Evolutionary conservation across 768 basidiomycete species (phyloP).

Genomic region (Lentinula boryana): DNA sequence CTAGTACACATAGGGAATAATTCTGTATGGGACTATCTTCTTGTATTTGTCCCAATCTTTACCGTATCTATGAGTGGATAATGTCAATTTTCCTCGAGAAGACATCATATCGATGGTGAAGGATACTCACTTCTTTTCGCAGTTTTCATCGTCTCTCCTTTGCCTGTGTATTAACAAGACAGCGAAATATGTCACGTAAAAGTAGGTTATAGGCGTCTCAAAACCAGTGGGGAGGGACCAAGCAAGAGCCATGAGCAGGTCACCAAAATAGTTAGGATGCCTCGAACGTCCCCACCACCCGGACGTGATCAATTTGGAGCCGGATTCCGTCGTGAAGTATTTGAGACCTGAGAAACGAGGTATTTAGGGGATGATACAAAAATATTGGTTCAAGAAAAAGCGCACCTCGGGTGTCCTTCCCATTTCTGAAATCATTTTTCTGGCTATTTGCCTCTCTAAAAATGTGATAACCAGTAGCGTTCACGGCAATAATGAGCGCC

Average conservation of each 20-base stretch:
- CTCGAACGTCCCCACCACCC: conserved; percentile 97
- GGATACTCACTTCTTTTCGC: conserved; percentile 70
- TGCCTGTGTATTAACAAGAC: conserved; percentile 90
- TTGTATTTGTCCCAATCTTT: conserved; percentile 92
- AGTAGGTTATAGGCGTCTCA: conserved; percentile 91
- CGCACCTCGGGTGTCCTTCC: conserved; percentile 87
- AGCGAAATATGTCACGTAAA: conserved; percentile 85
- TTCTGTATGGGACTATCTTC: conserved; percentile 77
- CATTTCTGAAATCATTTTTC: conserved; percentile 94
- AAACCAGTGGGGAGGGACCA: conserved; percentile 95
- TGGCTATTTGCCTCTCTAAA: conserved; percentile 87
- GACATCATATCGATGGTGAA: not conserved
- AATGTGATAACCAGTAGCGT: conserved; percentile 80
- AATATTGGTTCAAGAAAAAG: conserved; percentile 11
- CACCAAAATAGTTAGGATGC: conserved; percentile 91
- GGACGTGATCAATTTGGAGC: conserved; percentile 86
- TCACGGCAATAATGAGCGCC: conserved; percentile 53
- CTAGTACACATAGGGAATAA: conserved; percentile 80
- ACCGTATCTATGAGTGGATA: conserved; percentile 61
- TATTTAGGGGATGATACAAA: not conserved
- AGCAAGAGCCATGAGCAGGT: conserved; percentile 82
- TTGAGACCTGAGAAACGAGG: conserved; percentile 49
- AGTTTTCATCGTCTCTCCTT: conserved; percentile 85
- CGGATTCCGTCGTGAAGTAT: conserved; percentile 76
- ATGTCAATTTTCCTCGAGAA: not conserved